A percentile compares a stretch with the other conserved stretches of the same genome.
Evolutionary conservation across 176 grass and related monocot species (phyloP).

Genomic region (Paspalum notatum): DNA sequence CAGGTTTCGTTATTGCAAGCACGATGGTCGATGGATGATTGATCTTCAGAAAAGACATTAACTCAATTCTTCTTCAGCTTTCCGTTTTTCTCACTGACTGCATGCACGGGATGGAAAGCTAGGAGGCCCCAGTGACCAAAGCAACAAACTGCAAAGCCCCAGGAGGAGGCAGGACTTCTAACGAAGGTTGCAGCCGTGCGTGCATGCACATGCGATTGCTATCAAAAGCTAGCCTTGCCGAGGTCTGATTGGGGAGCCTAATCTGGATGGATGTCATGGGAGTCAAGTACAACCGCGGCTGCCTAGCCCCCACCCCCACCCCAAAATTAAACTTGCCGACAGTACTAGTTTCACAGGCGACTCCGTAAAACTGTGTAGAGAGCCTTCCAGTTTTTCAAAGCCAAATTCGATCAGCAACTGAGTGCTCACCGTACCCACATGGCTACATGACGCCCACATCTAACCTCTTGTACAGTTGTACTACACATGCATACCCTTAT

Average conservation of each 20-base stretch:
- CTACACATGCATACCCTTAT: background rate
- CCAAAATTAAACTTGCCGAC: conserved; percentile 27
- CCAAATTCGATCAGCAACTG: background rate
- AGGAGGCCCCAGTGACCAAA: background rate
- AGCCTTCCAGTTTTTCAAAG: background rate
- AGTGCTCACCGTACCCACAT: conserved; percentile 1
- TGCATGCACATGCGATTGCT: conserved; percentile 22
- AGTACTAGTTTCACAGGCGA: background rate
- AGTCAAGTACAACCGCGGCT: conserved; percentile 14
- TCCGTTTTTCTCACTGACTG: background rate
- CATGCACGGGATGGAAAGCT: background rate
- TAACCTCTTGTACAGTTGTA: background rate
- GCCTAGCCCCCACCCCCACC: background rate
- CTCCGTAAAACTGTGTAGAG: background rate
- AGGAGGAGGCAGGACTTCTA: conserved; percentile 37
- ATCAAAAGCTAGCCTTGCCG: background rate
- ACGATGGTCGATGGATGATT: background rate
- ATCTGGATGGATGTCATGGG: background rate
- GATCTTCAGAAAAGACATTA: background rate
- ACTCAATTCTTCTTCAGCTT: background rate
- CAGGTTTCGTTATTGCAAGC: background rate
- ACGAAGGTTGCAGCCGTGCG: background rate
- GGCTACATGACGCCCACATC: background rate
- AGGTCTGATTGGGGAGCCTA: conserved; percentile 7
- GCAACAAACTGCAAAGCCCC: background rate